Percentiles rank a stretch among this genome's conserved stretches.
These are phyloP conservation scores for Astrothelium subdiscretum DNA, from an alignment of 495 filamentous ascomycete species.

Conservation along the genomic window DNA sequence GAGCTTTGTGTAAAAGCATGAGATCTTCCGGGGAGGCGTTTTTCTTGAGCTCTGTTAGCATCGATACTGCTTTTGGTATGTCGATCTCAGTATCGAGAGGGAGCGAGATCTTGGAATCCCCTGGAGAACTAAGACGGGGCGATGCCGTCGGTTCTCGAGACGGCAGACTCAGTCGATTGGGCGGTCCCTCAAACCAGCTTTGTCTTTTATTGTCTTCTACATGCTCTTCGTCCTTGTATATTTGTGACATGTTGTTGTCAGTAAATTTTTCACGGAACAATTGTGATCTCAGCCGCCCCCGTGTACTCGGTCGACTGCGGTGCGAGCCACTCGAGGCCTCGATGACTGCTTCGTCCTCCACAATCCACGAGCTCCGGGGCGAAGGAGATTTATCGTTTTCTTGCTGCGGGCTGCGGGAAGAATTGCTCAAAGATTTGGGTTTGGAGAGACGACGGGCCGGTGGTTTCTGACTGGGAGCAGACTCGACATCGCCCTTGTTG, in stretches of 20 bases:
- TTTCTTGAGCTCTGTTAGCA: slow-evolving; percentile 28
- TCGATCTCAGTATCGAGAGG: slow-evolving; percentile 20
- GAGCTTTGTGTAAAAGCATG: slow-evolving; percentile 22
- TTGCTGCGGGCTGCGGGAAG: slow-evolving; percentile 8
- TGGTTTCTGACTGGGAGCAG: not conserved
- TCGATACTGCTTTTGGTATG: slow-evolving; percentile 21
- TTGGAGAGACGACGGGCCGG: slow-evolving; percentile 14
- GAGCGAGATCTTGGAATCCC: slow-evolving; percentile 15
- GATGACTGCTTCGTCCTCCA: not conserved
- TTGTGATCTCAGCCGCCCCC: not conserved
- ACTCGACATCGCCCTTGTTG: not conserved
- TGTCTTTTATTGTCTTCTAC: not conserved
- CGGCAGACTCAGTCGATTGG: not conserved
- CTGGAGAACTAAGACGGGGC: slow-evolving; percentile 3
- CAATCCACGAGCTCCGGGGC: not conserved
- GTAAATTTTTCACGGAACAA: not conserved
- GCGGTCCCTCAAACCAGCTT: not conserved
- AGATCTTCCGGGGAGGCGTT: slow-evolving; percentile 28
- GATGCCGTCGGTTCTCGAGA: not conserved
- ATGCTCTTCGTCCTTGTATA: not conserved
- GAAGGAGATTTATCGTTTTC: slow-evolving; percentile 4
- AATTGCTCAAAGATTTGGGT: slow-evolving; percentile 20
- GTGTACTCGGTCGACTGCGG: not conserved
- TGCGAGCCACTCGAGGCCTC: not conserved
- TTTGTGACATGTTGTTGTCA: not conserved